Base-by-base conservation (phyloP, 768 basidiomycete species). In the Mrakia blollopis region DNA sequence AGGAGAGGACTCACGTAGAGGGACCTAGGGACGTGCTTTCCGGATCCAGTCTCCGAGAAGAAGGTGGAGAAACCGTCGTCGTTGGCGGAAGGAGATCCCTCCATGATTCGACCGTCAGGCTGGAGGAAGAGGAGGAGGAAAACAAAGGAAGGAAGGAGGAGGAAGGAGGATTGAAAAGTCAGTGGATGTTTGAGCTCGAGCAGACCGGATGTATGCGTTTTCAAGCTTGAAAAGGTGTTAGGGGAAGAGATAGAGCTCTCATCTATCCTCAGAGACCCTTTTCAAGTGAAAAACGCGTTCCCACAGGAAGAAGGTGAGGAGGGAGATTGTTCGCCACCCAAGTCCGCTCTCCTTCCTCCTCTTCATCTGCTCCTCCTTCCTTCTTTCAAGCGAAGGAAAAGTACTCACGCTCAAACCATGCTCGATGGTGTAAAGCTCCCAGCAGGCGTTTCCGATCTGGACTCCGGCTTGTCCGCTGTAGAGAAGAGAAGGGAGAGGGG, bases 391-490 rank as follows among this genome's bases (percentile, higher is more conserved):
- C 54, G 18, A 35, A 80, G 75, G 41, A 41, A 78, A 81, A 25
- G n/a, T 37, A 87, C 91, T 86, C 84, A 97, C 96, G 85, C 91
- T 95, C 78, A 99, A 87, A 83, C 95, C 95, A n/a, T 78, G 97
- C 85, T 99, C 97, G 81, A 97, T 90, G 82, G 94, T 97, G 87
- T 99, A 99, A 79, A 98, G 89, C 86, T 98, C 96, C 96, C 96
- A 97, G 86, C 94, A 99, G 83, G 97, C 96, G 85, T 98, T 98
- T 83, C 96, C 95, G 82, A 86, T 85, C 82, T 86, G 85, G 78
- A 85, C 91, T 90, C 94, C 94, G 83, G 96, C 97, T 87, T 99
- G 97, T 30, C 76, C 76, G 62, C 76, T 77, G 52, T 32, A 57
- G 37, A 50, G 21, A 32, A 4, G n/a, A 18, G 16, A 71, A 57